Evolutionary conservation across 257 asterid species (phyloP).

Genomic region (Solanum sparsipilum): DNA sequence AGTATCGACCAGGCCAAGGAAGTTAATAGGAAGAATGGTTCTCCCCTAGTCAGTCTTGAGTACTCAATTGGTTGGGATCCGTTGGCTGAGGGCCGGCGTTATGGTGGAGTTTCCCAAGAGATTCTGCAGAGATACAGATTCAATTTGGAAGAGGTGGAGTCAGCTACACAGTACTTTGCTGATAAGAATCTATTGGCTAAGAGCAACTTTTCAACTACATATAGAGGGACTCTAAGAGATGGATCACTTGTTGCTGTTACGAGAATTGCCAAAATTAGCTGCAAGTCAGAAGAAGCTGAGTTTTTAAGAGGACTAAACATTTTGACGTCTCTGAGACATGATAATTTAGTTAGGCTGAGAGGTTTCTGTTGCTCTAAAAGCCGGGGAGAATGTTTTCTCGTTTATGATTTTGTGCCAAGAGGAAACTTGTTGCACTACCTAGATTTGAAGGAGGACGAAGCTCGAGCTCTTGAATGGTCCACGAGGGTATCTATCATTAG

Average conservation of each 20-base stretch:
- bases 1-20: slow-evolving; percentile 40
- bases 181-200: slow-evolving; percentile 67
- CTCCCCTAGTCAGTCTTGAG: slow-evolving; percentile 85
- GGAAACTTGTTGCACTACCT: slow-evolving; percentile 58
- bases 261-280: slow-evolving; percentile 68
- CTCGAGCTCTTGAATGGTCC: slow-evolving; percentile 64
- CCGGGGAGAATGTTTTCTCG: slow-evolving; percentile 76
- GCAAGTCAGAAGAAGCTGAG: slow-evolving; percentile 81
- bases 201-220: slow-evolving; percentile 56
- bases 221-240: slow-evolving; percentile 64
- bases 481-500: slow-evolving; percentile 58
- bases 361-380: slow-evolving; percentile 87
- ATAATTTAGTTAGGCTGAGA: slow-evolving; percentile 56
- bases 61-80: slow-evolving; percentile 95
- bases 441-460: slow-evolving; percentile 50
- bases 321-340: slow-evolving; percentile 66
- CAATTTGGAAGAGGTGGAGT: slow-evolving; percentile 70
- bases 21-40: slow-evolving; percentile 49
- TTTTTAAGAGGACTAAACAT: slow-evolving; percentile 63
- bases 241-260: slow-evolving; percentile 70
- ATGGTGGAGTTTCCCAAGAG: slow-evolving; percentile 55
- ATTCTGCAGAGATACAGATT: slow-evolving; percentile 54
- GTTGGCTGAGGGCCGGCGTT: slow-evolving; percentile 66
- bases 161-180: slow-evolving; percentile 78
- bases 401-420: slow-evolving; percentile 64